These are phyloP conservation scores for Solanum hybrid DNA, from an alignment of 305 asterid genomes.

Conservation along the genomic window DNA sequence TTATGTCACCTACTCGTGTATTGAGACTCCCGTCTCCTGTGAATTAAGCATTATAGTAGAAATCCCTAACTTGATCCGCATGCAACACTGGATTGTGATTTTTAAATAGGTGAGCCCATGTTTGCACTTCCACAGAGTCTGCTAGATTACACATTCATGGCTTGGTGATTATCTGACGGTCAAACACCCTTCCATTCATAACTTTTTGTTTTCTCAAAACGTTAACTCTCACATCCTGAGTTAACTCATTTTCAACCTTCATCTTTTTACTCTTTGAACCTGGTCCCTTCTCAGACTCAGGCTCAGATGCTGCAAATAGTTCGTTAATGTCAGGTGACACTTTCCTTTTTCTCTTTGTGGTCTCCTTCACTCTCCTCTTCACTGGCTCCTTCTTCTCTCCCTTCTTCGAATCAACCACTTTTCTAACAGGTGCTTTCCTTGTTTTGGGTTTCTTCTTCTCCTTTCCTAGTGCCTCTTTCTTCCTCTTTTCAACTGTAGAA, in stretches of 20 bases:
- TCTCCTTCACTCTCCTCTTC: background rate
- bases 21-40: rapidly evolving
- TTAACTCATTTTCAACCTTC: background rate
- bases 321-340: background rate
- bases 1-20: background rate
- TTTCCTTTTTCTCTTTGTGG: background rate
- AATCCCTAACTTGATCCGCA: background rate
- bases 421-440: background rate
- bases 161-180: background rate
- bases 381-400: background rate
- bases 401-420: background rate
- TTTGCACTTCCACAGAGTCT: background rate
- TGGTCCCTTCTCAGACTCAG: background rate
- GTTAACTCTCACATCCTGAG: background rate
- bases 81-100: background rate
- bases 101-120: background rate
- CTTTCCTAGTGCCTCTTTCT: background rate
- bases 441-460: background rate
- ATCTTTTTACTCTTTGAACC: background rate
- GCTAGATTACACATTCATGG: background rate
- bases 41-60: background rate
- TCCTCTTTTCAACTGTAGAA: background rate
- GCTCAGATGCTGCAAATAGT: background rate
- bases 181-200: background rate
- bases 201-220: background rate